Evolutionary conservation across 2,329 filamentous ascomycete genomes (phyloP).

Genomic region (Sporothrix humicola): DNA sequence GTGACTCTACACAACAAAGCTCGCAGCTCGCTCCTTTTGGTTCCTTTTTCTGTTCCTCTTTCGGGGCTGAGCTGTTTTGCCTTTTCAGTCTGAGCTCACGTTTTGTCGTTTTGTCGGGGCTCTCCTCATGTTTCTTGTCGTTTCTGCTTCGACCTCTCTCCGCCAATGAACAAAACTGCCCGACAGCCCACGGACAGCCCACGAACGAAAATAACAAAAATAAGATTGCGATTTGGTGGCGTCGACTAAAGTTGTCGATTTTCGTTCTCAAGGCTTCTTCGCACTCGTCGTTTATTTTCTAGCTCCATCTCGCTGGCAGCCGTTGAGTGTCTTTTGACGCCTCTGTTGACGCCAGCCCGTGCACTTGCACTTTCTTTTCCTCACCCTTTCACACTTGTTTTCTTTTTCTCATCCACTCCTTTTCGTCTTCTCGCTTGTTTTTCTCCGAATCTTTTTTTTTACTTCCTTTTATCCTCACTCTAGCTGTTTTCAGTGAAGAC

Average conservation of each 20-base stretch:
- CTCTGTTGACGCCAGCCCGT: slow-evolving; percentile 12
- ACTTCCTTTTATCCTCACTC: too few species aligned
- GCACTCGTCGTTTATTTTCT: not conserved
- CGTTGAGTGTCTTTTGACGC: not conserved
- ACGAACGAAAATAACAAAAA: too few species aligned
- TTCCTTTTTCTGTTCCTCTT: not conserved
- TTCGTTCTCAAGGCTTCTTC: not conserved
- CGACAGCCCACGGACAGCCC: too few species aligned
- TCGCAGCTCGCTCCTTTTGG: not conserved
- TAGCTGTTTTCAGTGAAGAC: not conserved
- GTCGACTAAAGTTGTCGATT: too few species aligned
- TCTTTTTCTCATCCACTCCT: not conserved
- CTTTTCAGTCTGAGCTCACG: not conserved
- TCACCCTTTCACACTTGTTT: not conserved
- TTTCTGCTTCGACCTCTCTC: not conserved
- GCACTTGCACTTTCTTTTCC: not conserved
- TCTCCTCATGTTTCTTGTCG: not conserved
- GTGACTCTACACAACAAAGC: not conserved
- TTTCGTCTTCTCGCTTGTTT: not conserved
- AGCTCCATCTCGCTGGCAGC: not conserved
- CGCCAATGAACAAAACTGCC: too few species aligned
- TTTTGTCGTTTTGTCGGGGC: not conserved
- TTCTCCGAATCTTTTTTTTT: not conserved
- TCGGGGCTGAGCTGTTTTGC: slow-evolving; percentile 14
- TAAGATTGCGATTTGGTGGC: too few species aligned